Conservation (phyloP, 2,329 filamentous ascomycete genomes). For the Seiridium unicorne region DNA sequence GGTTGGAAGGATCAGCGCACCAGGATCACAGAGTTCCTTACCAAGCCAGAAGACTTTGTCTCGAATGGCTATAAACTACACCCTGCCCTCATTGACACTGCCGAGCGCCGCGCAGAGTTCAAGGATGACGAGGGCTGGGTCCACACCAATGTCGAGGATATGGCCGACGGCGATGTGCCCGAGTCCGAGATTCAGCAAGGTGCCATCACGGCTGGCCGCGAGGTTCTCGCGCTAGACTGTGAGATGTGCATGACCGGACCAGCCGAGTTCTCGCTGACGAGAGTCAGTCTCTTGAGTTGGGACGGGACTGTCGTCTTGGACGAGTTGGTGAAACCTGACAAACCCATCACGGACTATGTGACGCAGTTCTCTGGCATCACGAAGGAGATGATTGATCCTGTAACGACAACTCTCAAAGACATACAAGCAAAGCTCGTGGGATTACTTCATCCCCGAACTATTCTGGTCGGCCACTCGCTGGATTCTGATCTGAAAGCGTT, state of each 20-base stretch:
- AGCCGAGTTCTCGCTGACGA: slow-evolving; percentile 77
- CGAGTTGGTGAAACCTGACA: slow-evolving; percentile 85
- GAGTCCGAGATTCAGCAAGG: slow-evolving; percentile 74
- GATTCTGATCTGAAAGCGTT: slow-evolving; percentile 83
- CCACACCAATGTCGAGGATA: slow-evolving; percentile 66
- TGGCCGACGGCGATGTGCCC: slow-evolving; percentile 67
- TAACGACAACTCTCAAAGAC: slow-evolving; percentile 80
- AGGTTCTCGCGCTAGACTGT: slow-evolving; percentile 83
- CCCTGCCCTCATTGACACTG: slow-evolving; percentile 66
- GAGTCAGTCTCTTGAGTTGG: slow-evolving; percentile 86
- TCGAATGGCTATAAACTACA: slow-evolving; percentile 86
- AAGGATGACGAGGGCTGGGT: slow-evolving; percentile 74
- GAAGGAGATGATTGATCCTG: slow-evolving; percentile 72
- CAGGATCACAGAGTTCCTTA: slow-evolving; percentile 77
- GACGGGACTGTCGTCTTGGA: slow-evolving; percentile 80
- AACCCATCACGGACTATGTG: slow-evolving; percentile 88
- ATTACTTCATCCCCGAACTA: slow-evolving; percentile 69
- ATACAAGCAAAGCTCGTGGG: slow-evolving; percentile 76
- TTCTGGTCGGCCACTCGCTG: slow-evolving; percentile 78
- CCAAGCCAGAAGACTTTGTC: slow-evolving; percentile 68
- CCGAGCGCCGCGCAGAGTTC: slow-evolving; percentile 52
- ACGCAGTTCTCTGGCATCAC: slow-evolving; percentile 94
- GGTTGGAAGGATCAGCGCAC: slow-evolving; percentile 75
- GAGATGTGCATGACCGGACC: slow-evolving; percentile 94
- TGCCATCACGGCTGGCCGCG: slow-evolving; percentile 78